These are phyloP conservation scores for Penicillium sclerotiorum DNA, from an alignment of 2,329 filamentous ascomycete species.

Conservation along the genomic window DNA sequence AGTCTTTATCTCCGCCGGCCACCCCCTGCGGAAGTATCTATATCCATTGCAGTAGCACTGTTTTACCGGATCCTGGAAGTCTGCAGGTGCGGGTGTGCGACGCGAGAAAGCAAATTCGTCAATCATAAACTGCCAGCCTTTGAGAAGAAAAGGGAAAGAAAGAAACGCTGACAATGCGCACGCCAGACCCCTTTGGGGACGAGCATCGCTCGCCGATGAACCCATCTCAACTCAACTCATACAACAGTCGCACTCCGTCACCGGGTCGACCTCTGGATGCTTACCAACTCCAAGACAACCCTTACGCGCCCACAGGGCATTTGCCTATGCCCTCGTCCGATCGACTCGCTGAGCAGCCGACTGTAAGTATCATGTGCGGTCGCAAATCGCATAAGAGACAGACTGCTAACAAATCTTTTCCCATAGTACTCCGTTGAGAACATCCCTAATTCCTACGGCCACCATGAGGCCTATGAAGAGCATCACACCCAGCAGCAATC, in stretches of 20 bases:
- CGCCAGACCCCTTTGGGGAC: slow-evolving; percentile 46
- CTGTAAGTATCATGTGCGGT: slow-evolving; percentile 59
- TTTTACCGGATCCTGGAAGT: slow-evolving; percentile 10
- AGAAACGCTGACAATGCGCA: slow-evolving; percentile 26
- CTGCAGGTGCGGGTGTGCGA: slow-evolving; percentile 8
- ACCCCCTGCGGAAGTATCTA: slow-evolving; percentile 1
- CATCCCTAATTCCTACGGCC: slow-evolving; percentile 64
- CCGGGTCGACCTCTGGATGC: slow-evolving; percentile 73
- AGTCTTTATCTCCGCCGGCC: neutral
- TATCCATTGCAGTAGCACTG: neutral
- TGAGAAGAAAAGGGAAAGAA: neutral
- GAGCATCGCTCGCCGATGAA: slow-evolving; percentile 52
- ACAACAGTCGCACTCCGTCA: slow-evolving; percentile 66
- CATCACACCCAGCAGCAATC: slow-evolving; percentile 45
- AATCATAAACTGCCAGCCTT: neutral
- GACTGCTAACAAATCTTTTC: neutral
- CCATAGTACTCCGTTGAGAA: slow-evolving; percentile 70
- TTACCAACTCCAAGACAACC: slow-evolving; percentile 81
- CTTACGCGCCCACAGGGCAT: slow-evolving; percentile 62
- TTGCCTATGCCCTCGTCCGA: slow-evolving; percentile 75
- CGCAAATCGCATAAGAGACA: no score
- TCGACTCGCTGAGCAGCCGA: slow-evolving; percentile 78
- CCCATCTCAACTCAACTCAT: slow-evolving; percentile 50
- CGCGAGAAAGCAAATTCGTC: slow-evolving; percentile 1
- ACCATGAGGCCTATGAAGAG: slow-evolving; percentile 63